Conservation (phyloP, 331 rosid genomes). For the Quercus tomentella region DNA sequence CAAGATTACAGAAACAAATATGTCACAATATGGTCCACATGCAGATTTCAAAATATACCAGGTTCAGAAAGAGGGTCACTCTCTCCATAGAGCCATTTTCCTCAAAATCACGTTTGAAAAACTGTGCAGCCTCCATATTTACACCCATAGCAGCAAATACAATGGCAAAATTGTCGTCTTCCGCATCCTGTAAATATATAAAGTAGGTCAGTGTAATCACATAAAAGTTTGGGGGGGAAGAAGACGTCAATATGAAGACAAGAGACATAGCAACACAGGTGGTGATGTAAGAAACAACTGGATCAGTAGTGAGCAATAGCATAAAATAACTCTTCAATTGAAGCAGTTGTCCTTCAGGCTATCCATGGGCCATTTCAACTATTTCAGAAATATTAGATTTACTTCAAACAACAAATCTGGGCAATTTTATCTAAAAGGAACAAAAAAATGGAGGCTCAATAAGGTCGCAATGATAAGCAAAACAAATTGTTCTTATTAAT, state of each 20-base stretch:
- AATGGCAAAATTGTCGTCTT: slow-evolving; percentile 96
- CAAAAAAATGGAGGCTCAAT: no score
- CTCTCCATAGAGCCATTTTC: slow-evolving; percentile 99
- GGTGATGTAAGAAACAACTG: slow-evolving; percentile 10
- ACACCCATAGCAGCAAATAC: slow-evolving; percentile 99
- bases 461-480: no score
- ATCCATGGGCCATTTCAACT: neutral
- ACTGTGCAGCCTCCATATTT: slow-evolving; percentile 99
- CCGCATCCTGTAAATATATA: slow-evolving; percentile 51
- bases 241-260: slow-evolving; percentile 4
- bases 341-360: neutral
- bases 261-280: neutral
- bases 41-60: slow-evolving; percentile 49
- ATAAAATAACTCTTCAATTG: slow-evolving; percentile 8
- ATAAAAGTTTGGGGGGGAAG: neutral
- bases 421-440: no score
- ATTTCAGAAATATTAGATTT: neutral
- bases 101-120: slow-evolving; percentile 98
- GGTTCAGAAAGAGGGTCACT: slow-evolving; percentile 96
- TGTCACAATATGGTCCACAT: neutral
- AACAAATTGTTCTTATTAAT: no score
- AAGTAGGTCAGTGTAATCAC: neutral
- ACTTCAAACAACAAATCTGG: no score
- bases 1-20: neutral
- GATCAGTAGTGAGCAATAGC: slow-evolving; percentile 3